These are phyloP conservation scores for Otatea glauca DNA, from an alignment of 176 grass and related monocot genomes.

Conservation along the genomic window DNA sequence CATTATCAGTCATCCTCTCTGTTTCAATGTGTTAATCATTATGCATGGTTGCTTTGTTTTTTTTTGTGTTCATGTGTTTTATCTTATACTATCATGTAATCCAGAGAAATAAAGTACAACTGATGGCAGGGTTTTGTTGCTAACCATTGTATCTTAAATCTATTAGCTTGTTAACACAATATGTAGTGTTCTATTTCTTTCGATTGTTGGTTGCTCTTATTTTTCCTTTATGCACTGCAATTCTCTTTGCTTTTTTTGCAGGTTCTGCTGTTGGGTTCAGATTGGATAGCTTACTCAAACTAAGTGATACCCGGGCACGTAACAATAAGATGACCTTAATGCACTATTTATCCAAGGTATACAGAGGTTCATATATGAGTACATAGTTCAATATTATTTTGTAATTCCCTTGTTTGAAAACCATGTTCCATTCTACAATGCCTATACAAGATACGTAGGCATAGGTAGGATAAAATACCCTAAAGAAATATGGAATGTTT, in stretches of 20 bases:
- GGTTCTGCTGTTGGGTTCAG: slow-evolving; percentile 99
- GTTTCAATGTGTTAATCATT: background rate
- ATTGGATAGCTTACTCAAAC: slow-evolving; percentile 97
- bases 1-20: slow-evolving; percentile 6
- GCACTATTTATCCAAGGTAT: slow-evolving; percentile 99
- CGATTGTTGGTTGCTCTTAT: slow-evolving; percentile 10
- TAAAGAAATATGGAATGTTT: slow-evolving; percentile 18
- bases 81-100: background rate
- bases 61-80: background rate
- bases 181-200: slow-evolving; percentile 11
- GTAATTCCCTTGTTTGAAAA: slow-evolving; percentile 4
- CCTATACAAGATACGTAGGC: background rate
- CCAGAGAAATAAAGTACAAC: slow-evolving; percentile 1
- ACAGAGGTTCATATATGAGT: slow-evolving; percentile 9
- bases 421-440: background rate
- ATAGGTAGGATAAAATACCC: background rate
- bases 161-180: slow-evolving; percentile 28
- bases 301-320: slow-evolving; percentile 90
- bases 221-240: background rate
- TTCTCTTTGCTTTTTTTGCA: slow-evolving; percentile 44
- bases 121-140: background rate
- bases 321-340: slow-evolving; percentile 99
- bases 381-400: slow-evolving; percentile 31
- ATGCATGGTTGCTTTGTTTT: background rate
- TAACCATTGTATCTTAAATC: background rate